Evolutionary conservation across 2,329 filamentous ascomycete species (phyloP).

Genomic region (Didymella lethalis): DNA sequence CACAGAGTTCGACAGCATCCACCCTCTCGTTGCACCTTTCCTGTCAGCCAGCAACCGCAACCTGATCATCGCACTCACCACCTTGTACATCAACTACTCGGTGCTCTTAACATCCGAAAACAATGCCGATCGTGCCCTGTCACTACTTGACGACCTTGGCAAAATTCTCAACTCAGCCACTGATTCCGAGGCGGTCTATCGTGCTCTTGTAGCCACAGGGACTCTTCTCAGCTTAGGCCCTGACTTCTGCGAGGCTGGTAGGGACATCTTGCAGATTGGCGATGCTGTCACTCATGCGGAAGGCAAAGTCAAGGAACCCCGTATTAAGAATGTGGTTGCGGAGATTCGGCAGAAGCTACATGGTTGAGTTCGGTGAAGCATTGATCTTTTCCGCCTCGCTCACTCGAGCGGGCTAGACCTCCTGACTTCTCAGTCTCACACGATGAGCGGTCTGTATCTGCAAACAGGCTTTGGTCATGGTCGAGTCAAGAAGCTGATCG

Average conservation of each 20-base stretch:
- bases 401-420: neutral
- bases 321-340: slow-evolving; percentile 65
- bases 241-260: slow-evolving; percentile 65
- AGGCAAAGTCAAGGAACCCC: slow-evolving; percentile 64
- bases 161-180: slow-evolving; percentile 70
- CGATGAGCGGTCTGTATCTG: neutral
- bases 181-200: slow-evolving; percentile 84
- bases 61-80: slow-evolving; percentile 81
- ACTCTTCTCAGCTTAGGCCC: slow-evolving; percentile 73
- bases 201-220: slow-evolving; percentile 81
- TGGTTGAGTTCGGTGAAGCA: slow-evolving; percentile 23
- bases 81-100: slow-evolving; percentile 83
- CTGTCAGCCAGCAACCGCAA: slow-evolving; percentile 72
- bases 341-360: slow-evolving; percentile 64
- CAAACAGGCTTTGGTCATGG: neutral
- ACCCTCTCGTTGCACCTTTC: slow-evolving; percentile 70
- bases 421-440: neutral
- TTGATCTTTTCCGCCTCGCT: neutral
- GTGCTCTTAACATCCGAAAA: slow-evolving; percentile 69
- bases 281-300: slow-evolving; percentile 58
- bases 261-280: slow-evolving; percentile 64
- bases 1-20: slow-evolving; percentile 65
- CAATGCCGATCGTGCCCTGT: slow-evolving; percentile 58
- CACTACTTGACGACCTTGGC: slow-evolving; percentile 68
- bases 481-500: neutral